Percentiles rank a stretch among this genome's conserved stretches.
Evolutionary conservation across 495 filamentous ascomycete species (phyloP).

Genomic region (Amphirosellinia nigrospora): DNA sequence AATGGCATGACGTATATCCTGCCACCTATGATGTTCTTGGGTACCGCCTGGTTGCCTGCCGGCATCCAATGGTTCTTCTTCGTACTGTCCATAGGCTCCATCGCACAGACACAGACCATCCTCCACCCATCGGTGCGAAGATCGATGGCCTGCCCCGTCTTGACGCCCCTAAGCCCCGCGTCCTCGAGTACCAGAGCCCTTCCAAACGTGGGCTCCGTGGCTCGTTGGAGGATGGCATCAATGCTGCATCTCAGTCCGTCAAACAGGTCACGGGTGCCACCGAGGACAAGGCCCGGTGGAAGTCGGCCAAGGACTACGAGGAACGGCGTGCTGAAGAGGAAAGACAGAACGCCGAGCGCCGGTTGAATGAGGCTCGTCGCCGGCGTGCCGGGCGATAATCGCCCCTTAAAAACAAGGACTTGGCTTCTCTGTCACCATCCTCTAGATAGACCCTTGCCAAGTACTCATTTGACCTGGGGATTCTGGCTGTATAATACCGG

Average conservation of each 20-base stretch:
- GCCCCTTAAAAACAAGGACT: conserved; percentile 14
- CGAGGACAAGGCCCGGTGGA: conserved; percentile 46
- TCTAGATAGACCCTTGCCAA: neutral
- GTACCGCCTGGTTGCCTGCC: conserved; percentile 70
- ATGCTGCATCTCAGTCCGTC: conserved; percentile 23
- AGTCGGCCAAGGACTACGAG: conserved; percentile 53
- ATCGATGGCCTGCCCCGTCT: too few species aligned
- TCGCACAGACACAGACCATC: conserved; percentile 63
- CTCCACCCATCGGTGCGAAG: conserved; percentile 56
- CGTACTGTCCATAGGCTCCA: conserved; percentile 58
- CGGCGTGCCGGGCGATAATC: conserved; percentile 26
- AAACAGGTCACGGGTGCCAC: conserved; percentile 35
- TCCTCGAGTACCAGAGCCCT: conserved; percentile 38
- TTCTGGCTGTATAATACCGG: conserved; percentile 22
- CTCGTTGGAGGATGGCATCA: conserved; percentile 18
- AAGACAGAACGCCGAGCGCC: conserved; percentile 43
- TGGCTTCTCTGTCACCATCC: neutral
- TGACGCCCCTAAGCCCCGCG: too few species aligned
- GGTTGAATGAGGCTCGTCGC: conserved; percentile 39
- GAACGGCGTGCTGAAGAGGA: conserved; percentile 52
- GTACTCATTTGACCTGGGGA: neutral
- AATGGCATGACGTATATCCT: conserved; percentile 63
- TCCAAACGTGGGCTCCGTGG: conserved; percentile 28
- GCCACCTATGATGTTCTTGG: conserved; percentile 64
- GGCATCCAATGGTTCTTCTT: conserved; percentile 77